phyloP scores from a whole-genome alignment of 129 eudicot species.

The Rutidosis leptorrhynchoides region DNA sequence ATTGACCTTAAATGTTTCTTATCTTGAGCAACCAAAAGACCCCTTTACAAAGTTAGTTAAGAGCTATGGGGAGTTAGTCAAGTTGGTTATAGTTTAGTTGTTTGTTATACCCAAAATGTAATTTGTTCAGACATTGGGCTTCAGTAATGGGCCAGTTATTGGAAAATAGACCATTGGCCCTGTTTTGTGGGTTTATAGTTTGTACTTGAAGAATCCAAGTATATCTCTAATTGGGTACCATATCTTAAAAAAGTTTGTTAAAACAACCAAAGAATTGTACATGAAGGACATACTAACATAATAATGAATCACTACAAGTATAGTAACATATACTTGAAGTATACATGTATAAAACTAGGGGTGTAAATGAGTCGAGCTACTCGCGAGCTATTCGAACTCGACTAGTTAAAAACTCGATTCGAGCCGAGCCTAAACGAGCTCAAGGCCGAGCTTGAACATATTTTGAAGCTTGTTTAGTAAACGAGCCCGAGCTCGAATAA shows the following conservation, averaged over 20 bases:
- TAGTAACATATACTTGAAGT: too few species aligned
- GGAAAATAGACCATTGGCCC: not conserved
- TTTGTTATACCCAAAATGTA: constrained; percentile 9
- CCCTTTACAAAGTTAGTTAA: not conserved
- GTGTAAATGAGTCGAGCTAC: not conserved
- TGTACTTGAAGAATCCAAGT: not conserved
- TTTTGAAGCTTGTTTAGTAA: too few species aligned
- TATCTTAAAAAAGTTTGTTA: too few species aligned
- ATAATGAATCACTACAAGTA: too few species aligned
- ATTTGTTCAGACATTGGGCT: constrained; percentile 18
- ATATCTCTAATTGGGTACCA: too few species aligned
- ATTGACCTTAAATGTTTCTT: constrained; percentile 1
- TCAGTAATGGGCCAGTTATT: not conserved
- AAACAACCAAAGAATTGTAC: too few species aligned
- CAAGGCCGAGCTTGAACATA: too few species aligned
- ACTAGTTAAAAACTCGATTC: too few species aligned
- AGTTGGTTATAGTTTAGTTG: not conserved
- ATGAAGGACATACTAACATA: too few species aligned
- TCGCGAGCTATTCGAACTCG: not conserved
- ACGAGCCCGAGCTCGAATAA: too few species aligned
- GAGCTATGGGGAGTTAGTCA: constrained; percentile 8
- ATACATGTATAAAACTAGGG: not conserved
- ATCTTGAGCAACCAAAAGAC: constrained; percentile 13
- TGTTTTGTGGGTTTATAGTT: constrained; percentile 9
- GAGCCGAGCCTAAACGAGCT: not conserved